A percentile compares a stretch with the other conserved stretches of the same genome.
Evolutionary conservation across 2,329 filamentous ascomycete genomes (phyloP).

Genomic region (Fusarium albidum): DNA sequence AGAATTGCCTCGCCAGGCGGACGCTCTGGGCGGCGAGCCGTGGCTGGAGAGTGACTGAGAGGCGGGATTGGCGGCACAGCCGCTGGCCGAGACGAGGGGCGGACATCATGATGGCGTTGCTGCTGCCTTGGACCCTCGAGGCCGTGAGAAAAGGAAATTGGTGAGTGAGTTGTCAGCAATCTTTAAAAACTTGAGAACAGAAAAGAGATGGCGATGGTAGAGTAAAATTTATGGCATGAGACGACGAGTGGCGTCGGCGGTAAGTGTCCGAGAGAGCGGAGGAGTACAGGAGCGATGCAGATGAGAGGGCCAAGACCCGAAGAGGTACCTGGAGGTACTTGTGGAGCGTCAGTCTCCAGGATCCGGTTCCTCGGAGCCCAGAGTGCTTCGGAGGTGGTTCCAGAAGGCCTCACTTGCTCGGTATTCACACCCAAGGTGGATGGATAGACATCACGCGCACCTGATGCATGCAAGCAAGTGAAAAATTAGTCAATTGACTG

Average conservation of each 20-base stretch:
- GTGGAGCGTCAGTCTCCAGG: too few relatives aligned
- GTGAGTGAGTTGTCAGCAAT: not conserved
- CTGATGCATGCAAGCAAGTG: too few relatives aligned
- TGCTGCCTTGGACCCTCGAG: constrained; percentile 12
- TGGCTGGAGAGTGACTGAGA: constrained; percentile 26
- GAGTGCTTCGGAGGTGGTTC: too few relatives aligned
- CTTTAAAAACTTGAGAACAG: not conserved
- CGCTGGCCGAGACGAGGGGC: constrained; percentile 40
- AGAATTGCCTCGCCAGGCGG: constrained; percentile 28
- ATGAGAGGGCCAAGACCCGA: too few relatives aligned
- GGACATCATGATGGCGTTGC: constrained; percentile 33
- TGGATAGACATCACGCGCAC: too few relatives aligned
- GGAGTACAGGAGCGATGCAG: too few relatives aligned
- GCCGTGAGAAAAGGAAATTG: not conserved
- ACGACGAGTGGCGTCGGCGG: constrained; percentile 31
- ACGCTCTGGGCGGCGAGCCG: constrained; percentile 27
- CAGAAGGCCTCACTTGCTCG: too few relatives aligned
- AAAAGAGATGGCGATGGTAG: constrained; percentile 10
- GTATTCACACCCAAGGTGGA: too few relatives aligned
- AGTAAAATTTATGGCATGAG: constrained; percentile 27
- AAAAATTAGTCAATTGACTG: too few relatives aligned
- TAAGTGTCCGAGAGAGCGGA: constrained; percentile 27
- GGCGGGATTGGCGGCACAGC: constrained; percentile 36
- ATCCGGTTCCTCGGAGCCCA: too few relatives aligned
- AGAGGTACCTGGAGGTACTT: too few relatives aligned